phyloP scores from a whole-genome alignment of 2,329 filamentous ascomycete genomes.

The Fragosphaeria purpurea region DNA sequence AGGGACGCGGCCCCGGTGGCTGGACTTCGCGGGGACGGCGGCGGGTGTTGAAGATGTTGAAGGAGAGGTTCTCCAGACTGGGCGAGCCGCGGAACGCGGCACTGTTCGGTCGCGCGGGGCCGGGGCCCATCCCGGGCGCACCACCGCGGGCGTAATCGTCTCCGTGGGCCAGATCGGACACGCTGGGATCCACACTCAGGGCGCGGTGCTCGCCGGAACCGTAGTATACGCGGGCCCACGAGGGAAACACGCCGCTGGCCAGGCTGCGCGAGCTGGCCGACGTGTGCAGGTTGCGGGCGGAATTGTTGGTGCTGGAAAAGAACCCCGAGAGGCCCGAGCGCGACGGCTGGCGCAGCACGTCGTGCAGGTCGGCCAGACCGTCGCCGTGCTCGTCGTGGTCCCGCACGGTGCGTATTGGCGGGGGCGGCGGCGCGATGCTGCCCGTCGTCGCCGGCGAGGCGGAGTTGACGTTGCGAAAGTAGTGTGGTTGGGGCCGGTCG shows the following conservation, averaged over 20 bases:
- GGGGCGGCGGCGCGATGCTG: slow-evolving; percentile 25
- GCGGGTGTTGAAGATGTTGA: slow-evolving; percentile 35
- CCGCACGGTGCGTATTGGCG: slow-evolving; percentile 32
- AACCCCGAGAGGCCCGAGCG: slow-evolving; percentile 42
- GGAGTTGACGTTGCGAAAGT: slow-evolving; percentile 18
- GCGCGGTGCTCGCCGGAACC: slow-evolving; percentile 51
- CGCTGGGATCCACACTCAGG: slow-evolving; percentile 36
- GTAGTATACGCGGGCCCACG: slow-evolving; percentile 61
- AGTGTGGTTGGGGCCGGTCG: slow-evolving; percentile 38
- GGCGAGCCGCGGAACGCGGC: slow-evolving; percentile 32
- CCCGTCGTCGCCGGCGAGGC: slow-evolving; percentile 13
- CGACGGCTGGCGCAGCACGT: slow-evolving; percentile 42
- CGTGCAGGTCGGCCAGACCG: slow-evolving; percentile 49
- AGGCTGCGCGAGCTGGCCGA: slow-evolving; percentile 36
- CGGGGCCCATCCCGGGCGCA: slow-evolving; percentile 24
- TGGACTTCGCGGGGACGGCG: slow-evolving; percentile 31
- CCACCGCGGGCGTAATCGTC: slow-evolving; percentile 16
- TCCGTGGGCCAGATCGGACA: slow-evolving; percentile 20
- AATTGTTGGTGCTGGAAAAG: slow-evolving; percentile 29
- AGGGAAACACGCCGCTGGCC: slow-evolving; percentile 34
- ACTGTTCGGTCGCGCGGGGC: slow-evolving; percentile 37
- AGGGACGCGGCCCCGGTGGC: slow-evolving; percentile 13
- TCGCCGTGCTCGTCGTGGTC: slow-evolving; percentile 57
- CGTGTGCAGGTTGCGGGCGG: slow-evolving; percentile 43
- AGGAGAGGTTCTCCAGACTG: slow-evolving; percentile 40